A percentile compares a stretch with the other conserved stretches of the same genome.
Evolutionary conservation across 129 eudicot genomes (phyloP).

Genomic region (Flaveria trinervia): DNA sequence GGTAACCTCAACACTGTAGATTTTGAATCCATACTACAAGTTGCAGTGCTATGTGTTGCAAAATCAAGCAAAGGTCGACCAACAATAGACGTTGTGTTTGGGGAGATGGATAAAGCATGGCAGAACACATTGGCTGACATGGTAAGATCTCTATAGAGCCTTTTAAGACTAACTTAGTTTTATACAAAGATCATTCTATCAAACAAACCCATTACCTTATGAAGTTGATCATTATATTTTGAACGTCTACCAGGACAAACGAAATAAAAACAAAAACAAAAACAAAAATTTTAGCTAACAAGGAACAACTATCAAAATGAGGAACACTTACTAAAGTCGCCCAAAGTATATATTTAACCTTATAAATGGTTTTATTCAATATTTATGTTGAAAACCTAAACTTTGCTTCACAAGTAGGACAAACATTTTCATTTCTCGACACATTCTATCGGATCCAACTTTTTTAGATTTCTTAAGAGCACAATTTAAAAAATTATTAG

Average conservation of each 20-base stretch:
- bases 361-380: no score
- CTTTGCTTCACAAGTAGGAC: no score
- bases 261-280: background rate
- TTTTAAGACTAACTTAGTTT: background rate
- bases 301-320: no score
- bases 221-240: background rate
- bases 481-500: no score
- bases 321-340: no score
- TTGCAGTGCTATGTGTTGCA: slow-evolving; percentile 70
- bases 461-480: no score
- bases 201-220: background rate
- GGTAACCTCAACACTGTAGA: slow-evolving; percentile 62
- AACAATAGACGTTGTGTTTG: slow-evolving; percentile 52
- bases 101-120: slow-evolving; percentile 75
- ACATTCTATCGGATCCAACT: no score
- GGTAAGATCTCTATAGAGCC: slow-evolving; percentile 28
- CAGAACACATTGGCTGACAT: slow-evolving; percentile 53
- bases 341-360: no score
- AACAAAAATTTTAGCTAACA: background rate
- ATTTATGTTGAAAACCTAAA: no score
- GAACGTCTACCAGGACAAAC: background rate
- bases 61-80: slow-evolving; percentile 78
- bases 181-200: no score
- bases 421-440: no score
- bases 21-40: slow-evolving; percentile 63